phyloP scores from a whole-genome alignment of 345 rosid genomes.

The Erucastrum elatum region DNA sequence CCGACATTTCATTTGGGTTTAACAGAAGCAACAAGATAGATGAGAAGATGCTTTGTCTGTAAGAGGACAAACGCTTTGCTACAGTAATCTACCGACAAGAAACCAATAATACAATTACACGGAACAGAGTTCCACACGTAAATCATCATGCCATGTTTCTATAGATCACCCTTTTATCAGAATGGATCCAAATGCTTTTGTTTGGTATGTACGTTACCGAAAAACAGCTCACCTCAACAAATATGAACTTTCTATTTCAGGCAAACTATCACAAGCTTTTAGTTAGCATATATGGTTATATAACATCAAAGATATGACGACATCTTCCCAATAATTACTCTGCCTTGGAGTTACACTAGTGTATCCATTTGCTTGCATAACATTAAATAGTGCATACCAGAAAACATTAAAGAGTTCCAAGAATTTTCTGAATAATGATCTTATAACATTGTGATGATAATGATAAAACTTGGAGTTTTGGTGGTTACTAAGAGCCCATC shows the following conservation, averaged over 20 bases:
- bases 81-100: slow-evolving; percentile 24
- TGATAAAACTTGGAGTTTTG: slow-evolving; percentile 20
- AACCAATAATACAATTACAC: slow-evolving; percentile 20
- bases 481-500: slow-evolving; percentile 15
- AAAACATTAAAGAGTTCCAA: background rate
- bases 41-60: slow-evolving; percentile 25
- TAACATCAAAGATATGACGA: slow-evolving; percentile 20
- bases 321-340: slow-evolving; percentile 11
- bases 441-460: slow-evolving; percentile 11
- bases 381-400: background rate
- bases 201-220: background rate
- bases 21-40: slow-evolving; percentile 14
- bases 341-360: background rate
- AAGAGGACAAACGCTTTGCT: slow-evolving; percentile 11
- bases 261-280: background rate
- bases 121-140: slow-evolving; percentile 31
- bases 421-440: slow-evolving; percentile 12
- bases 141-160: slow-evolving; percentile 9
- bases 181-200: slow-evolving; percentile 18
- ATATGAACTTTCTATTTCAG: slow-evolving; percentile 16
- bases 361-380: background rate
- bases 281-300: background rate
- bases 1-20: slow-evolving; percentile 24
- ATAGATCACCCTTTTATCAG: background rate
- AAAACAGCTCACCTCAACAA: slow-evolving; percentile 18